These are phyloP conservation scores for Schizothecium vesticola DNA, from an alignment of 495 filamentous ascomycete genomes.

Conservation along the genomic window DNA sequence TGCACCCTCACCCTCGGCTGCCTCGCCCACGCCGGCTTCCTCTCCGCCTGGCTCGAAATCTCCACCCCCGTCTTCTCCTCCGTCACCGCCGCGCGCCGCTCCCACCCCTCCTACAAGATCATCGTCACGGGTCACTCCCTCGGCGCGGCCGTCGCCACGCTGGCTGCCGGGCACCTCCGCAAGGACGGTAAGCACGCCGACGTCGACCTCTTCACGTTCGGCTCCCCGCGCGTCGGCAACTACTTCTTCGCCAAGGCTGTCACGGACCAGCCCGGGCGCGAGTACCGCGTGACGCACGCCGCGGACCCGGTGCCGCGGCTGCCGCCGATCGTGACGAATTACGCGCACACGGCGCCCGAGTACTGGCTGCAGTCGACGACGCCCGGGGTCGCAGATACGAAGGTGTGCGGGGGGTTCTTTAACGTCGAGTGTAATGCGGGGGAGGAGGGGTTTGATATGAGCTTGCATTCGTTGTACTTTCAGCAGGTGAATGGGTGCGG, in stretches of 20 bases:
- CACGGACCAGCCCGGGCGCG: conserved; percentile 41
- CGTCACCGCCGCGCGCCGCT: conserved; percentile 22
- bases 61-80: conserved; percentile 14
- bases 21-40: conserved; percentile 38
- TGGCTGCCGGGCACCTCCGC: conserved; percentile 56
- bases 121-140: conserved; percentile 64
- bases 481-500: conserved; percentile 29
- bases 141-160: conserved; percentile 58
- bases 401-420: conserved; percentile 33
- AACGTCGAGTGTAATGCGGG: conserved; percentile 39
- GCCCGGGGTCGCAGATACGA: conserved; percentile 23
- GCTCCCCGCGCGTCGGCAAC: conserved; percentile 63
- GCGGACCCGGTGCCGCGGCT: conserved; percentile 63
- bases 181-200: conserved; percentile 39
- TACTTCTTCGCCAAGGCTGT: conserved; percentile 50
- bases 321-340: conserved; percentile 52
- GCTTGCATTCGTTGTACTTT: conserved; percentile 37
- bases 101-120: conserved; percentile 49
- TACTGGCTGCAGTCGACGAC: conserved; percentile 46
- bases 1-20: conserved; percentile 33
- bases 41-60: conserved; percentile 34
- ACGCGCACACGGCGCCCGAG: conserved; percentile 61
- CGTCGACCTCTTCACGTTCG: conserved; percentile 57
- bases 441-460: conserved; percentile 26
- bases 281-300: conserved; percentile 62